Conservation (phyloP, 352 stramenopile genomes). For the Phytophthora foliorum region DNA sequence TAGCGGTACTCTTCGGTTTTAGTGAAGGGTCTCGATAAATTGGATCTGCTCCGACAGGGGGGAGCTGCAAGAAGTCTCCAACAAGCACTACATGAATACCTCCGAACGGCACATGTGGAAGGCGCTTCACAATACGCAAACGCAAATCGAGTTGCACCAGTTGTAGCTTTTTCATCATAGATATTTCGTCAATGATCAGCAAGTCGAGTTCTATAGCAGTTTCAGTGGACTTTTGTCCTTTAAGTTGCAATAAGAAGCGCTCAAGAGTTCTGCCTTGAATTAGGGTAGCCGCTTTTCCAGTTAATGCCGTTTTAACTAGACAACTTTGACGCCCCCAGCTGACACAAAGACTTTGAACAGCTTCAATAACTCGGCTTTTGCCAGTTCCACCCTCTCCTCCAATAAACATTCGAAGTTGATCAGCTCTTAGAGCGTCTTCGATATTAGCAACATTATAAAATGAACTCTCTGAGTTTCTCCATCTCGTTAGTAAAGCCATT, state of each 20-base stretch:
- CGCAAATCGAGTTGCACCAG: not conserved
- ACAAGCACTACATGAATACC: not conserved
- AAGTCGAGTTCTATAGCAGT: too few relatives aligned
- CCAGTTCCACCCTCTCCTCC: slow-evolving; percentile 1
- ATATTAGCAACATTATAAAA: not conserved
- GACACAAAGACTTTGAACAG: not conserved
- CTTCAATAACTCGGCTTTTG: slow-evolving; percentile 12
- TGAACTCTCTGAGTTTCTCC: not conserved
- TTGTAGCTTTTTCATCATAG: not conserved
- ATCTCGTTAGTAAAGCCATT: slow-evolving; percentile 5
- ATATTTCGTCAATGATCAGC: not conserved
- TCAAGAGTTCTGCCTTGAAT: slow-evolving; percentile 2
- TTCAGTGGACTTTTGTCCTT: too few relatives aligned
- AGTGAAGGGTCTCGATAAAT: not conserved
- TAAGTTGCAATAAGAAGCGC: slow-evolving; percentile 3
- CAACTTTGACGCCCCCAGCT: not conserved
- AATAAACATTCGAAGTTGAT: slow-evolving; percentile 4
- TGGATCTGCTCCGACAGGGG: not conserved
- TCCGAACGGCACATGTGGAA: not conserved
- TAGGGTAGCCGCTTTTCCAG: slow-evolving; percentile 8
- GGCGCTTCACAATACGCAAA: not conserved
- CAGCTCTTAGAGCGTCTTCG: not conserved
- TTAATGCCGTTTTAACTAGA: slow-evolving; percentile 9
- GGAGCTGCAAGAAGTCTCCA: not conserved
- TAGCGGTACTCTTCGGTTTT: not conserved